Evolutionary conservation across 805 yeast genomes (phyloP).

Genomic region (Vanderwaltozyma verrucispora): DNA sequence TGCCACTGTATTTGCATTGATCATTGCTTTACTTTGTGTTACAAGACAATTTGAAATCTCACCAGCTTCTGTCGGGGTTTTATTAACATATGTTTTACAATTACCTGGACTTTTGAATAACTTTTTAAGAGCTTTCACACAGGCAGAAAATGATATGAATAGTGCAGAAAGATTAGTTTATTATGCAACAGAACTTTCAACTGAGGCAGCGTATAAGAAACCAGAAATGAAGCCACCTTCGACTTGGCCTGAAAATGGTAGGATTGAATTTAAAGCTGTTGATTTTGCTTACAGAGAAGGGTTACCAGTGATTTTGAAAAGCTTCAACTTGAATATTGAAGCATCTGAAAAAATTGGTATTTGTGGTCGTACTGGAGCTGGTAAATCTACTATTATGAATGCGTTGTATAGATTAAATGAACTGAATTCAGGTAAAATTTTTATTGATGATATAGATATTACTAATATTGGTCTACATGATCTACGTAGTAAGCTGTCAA

Average conservation of each 20-base stretch:
- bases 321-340: constrained; percentile 32
- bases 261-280: constrained; percentile 38
- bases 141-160: constrained; percentile 49
- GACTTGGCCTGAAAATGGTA: constrained; percentile 44
- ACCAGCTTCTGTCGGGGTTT: constrained; percentile 51
- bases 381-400: constrained; percentile 50
- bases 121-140: constrained; percentile 42
- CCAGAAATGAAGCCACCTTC: constrained; percentile 34
- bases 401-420: constrained; percentile 54
- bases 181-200: constrained; percentile 54
- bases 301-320: constrained; percentile 41
- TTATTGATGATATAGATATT: constrained; percentile 59
- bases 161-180: constrained; percentile 50
- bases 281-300: constrained; percentile 40
- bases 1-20: constrained; percentile 39
- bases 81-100: constrained; percentile 48
- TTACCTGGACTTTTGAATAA: constrained; percentile 46
- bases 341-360: constrained; percentile 50
- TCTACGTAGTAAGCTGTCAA: constrained; percentile 51
- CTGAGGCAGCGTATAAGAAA: constrained; percentile 56
- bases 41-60: constrained; percentile 46
- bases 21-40: constrained; percentile 47
- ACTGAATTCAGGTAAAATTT: constrained; percentile 43
- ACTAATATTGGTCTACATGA: constrained; percentile 49
- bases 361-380: constrained; percentile 60